Evolutionary conservation across 768 basidiomycete species (phyloP).

Genomic region (Naganishia vishniacii): DNA sequence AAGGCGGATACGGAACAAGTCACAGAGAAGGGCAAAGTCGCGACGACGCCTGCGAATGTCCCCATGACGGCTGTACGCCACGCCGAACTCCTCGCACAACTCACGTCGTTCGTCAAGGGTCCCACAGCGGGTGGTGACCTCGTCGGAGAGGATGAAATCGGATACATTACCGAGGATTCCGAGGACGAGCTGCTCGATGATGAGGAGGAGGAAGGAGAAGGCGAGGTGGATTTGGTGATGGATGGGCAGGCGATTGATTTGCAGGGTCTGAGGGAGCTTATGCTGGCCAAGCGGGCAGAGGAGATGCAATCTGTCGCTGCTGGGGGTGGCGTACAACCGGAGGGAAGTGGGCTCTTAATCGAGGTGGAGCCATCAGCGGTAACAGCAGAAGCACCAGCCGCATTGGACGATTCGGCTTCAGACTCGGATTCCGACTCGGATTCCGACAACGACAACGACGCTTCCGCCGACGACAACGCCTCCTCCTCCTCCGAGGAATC

Average conservation of each 20-base stretch:
- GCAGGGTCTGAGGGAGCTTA: not conserved
- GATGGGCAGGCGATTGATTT: conserved; percentile 11
- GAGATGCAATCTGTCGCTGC: not conserved
- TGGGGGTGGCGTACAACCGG: not conserved
- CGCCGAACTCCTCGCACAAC: conserved; percentile 26
- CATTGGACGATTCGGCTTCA: conserved; percentile 13
- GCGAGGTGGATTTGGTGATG: conserved; percentile 21
- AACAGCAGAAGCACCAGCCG: too few species aligned
- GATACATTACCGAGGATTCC: conserved; percentile 29
- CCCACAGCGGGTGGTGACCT: not conserved
- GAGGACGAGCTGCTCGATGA: conserved; percentile 27
- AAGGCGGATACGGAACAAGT: too few species aligned
- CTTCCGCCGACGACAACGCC: too few species aligned
- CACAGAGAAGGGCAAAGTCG: not conserved
- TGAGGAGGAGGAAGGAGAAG: conserved; percentile 23
- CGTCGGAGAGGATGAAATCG: conserved; percentile 14
- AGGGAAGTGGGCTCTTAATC: too few species aligned
- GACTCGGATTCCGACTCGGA: conserved; percentile 28
- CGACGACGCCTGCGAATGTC: conserved; percentile 22
- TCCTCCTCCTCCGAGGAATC: too few species aligned
- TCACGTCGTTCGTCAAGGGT: conserved; percentile 24
- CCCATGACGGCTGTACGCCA: conserved; percentile 20
- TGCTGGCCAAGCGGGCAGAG: not conserved
- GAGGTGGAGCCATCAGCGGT: too few species aligned
- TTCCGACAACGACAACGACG: not conserved